phyloP scores from a whole-genome alignment of 2,329 filamentous ascomycete genomes.

The Seiridium unicorne region DNA sequence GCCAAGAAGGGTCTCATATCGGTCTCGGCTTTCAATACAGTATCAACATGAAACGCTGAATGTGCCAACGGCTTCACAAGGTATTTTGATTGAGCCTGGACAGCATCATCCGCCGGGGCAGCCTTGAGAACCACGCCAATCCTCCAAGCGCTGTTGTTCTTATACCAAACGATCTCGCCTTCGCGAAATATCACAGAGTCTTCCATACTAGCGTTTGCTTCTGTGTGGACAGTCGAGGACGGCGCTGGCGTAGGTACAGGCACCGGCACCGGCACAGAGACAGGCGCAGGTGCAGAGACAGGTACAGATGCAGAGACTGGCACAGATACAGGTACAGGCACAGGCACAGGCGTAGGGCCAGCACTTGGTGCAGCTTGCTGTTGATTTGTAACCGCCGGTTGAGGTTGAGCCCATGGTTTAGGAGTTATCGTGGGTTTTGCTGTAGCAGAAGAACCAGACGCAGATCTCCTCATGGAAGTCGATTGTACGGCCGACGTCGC shows the following conservation, averaged over 20 bases:
- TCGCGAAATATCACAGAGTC: conserved; percentile 39
- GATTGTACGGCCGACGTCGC: background rate
- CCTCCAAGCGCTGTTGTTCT: conserved; percentile 45
- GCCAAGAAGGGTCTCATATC: conserved; percentile 51
- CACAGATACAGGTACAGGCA: conserved; percentile 6
- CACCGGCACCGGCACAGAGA: background rate
- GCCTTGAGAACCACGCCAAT: conserved; percentile 39
- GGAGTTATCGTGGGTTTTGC: background rate
- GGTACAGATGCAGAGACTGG: conserved; percentile 7
- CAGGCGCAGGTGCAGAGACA: background rate
- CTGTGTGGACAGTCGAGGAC: background rate
- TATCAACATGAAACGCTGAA: conserved; percentile 33
- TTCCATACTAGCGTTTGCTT: background rate
- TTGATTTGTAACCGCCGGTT: conserved; percentile 18
- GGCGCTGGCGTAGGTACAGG: background rate
- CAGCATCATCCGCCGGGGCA: background rate
- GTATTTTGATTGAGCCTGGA: background rate
- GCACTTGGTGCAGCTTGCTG: background rate
- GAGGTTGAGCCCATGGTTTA: background rate
- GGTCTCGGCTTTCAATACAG: conserved; percentile 35
- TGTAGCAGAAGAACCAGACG: conserved; percentile 6
- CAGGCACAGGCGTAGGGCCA: too few relatives aligned
- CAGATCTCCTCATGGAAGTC: conserved; percentile 9
- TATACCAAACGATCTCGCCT: conserved; percentile 51
- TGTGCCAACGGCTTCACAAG: conserved; percentile 28